Evolutionary conservation across 164 flowering plant species (phyloP), one percentile per base, ranked within the genome.

Genomic region (Piper betle): DNA sequence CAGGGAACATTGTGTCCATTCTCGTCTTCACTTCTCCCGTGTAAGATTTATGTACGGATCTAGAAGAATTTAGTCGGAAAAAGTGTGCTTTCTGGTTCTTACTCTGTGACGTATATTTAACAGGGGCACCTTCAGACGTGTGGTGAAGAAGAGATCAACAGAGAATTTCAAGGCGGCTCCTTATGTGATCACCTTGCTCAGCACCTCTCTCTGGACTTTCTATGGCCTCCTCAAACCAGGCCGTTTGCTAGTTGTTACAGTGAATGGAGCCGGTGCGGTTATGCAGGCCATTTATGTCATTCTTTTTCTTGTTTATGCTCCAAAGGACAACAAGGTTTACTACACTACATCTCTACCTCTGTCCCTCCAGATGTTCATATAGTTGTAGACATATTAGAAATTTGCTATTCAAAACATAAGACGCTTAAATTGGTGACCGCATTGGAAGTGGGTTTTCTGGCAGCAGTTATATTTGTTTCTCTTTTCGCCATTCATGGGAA

Each of bases 221-320:
- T 90, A 89, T 69, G 97, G 92, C 37, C 40, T 85, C 43, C 77
- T 89, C 18, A 86, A 87, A 71, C 88, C 97, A 0, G 87, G 73
- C 2, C 90, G 84, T 41, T 60, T 80, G 3, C 82, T 85, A 6
- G 59, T 90, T 16, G 61, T 62, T 57, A 82, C 97, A 0, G 87
- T 87, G 52, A 90, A 90, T 66, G 88, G 79, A 4, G 72, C 75
- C 17, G 97, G 97, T 1, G 80, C 80, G 17, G 46, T 68, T 41
- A 48, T 85, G 38, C 83, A 87, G 43, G 64, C 78, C 58, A 68
- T 75, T 53, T 90, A 89, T 63, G 82, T 90, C 63, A 66, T 75
- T 55, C 75, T 90, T 39, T 87, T 79, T 39, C 70, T 90, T 78
- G 52, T 77, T 17, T 90, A 69, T 60, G 84, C 87, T 50, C 85